These are phyloP conservation scores for Chlorella sp. DNA, from an alignment of 139 green algal genomes.

Conservation along the genomic window DNA sequence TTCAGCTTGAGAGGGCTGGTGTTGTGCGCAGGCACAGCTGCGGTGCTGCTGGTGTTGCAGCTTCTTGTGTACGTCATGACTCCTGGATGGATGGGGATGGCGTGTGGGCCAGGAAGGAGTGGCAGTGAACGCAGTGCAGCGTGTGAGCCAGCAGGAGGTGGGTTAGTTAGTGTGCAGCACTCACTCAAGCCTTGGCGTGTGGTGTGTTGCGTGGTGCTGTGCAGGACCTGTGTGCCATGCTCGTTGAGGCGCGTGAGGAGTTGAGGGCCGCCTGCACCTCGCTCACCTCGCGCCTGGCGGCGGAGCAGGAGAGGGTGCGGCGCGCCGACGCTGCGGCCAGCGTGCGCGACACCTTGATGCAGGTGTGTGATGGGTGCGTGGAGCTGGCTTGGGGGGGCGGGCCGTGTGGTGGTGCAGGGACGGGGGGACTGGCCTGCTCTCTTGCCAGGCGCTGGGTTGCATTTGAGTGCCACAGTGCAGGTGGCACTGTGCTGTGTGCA, in stretches of 20 bases:
- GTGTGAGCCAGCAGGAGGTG: background rate
- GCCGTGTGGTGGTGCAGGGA: too few relatives aligned
- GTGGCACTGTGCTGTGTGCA: too few relatives aligned
- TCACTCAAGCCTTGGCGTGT: background rate
- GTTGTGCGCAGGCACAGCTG: too few relatives aligned
- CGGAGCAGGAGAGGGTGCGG: background rate
- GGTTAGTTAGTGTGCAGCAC: background rate
- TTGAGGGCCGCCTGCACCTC: background rate
- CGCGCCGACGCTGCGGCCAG: background rate
- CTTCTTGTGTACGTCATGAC: too few relatives aligned
- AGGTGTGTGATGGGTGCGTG: background rate
- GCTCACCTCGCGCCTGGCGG: slow-evolving; percentile 1
- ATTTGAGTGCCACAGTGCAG: too few relatives aligned
- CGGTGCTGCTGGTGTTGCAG: too few relatives aligned
- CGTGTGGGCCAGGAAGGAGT: background rate
- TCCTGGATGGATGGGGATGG: background rate
- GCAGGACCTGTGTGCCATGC: background rate
- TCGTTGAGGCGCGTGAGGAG: slow-evolving; percentile 6
- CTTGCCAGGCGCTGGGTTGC: too few relatives aligned
- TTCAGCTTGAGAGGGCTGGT: too few relatives aligned
- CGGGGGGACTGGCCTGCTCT: too few relatives aligned
- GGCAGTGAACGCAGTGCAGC: background rate
- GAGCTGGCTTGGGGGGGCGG: too few relatives aligned
- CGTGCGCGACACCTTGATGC: slow-evolving; percentile 9
- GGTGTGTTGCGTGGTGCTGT: background rate